Base-by-base conservation (phyloP, 306 rosid species). In the Lotus japonicus region DNA sequence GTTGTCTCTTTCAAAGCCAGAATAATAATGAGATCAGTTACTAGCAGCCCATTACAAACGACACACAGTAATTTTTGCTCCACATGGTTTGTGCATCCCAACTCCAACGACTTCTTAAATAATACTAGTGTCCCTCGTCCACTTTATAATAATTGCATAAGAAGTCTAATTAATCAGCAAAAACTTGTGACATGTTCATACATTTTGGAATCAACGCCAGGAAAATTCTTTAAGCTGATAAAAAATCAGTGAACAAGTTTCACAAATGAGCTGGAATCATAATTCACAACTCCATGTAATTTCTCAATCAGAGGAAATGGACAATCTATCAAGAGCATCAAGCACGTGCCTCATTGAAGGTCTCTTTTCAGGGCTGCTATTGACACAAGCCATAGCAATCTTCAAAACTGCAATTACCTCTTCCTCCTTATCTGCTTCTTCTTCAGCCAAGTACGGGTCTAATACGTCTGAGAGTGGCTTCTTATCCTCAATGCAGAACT, bases 371-470 rank as follows among this genome's bases (percentile, higher is more conserved):
- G 99, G 92, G 77, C 87, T 87, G 73, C 70, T 79, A 50, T 84
- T 88, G 56, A 85, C 85, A 81, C 99, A 94, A 58, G 97, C 99
- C 86, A 94, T 85, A 26, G 96, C 95, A 39, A 90, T 85, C 92
- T 90, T 94, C 82, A 94, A 73, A 69, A 85, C 97, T 35, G 80
- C 88, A 5, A 94, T 85, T 0, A 94, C 88, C 81, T 90, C 92
- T 71, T 94, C 97, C 44, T 94, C 99, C 49, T 41, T 78, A 41
- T 85, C 97, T 0, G 75, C 81, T 28, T 94, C 97, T 28, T 94
- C 97, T 28, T 87, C 89, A 28, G 77, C 82, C 35, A 94, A 74
- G 59, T 76, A 80, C 1, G 95, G 95, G 68, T 94, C 97, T 44
- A 90, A 79, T 6, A 90, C 96, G 13, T 94, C 97, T 0, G 89